Evolutionary conservation across 169 alveolate genomes (phyloP), one percentile per base, ranked within the genome.

Genomic region (Plasmodium gallinaceum): DNA sequence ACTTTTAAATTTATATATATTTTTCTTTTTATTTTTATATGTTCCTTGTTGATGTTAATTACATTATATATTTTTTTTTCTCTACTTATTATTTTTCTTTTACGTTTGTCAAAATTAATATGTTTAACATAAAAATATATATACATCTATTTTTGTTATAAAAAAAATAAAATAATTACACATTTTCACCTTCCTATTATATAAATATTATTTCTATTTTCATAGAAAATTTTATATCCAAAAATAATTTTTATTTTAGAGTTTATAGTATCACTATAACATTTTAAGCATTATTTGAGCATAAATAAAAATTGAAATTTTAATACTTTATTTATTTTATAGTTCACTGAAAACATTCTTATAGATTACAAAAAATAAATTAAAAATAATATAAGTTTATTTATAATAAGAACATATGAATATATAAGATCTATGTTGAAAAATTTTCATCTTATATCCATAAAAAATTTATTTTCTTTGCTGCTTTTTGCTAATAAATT

Each of bases 381-480:
- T 18, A 43, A 48, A 48, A 22, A 48, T 20, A 70, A 14, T 65
- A 5, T 68, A 46, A 68, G 37, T 43, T 68, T 22, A 12, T 43
- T 68, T 22, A 12, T 42, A 24, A 7, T 18, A 48, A 1, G 22
- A 14, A 14, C 39, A 45, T 48, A 46, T 22, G 39, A 45, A 65
- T 51, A 70, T 45, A 51, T 26, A 45, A 32, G 7, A 48, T 48
- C 4, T 51, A 37, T 0, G 7, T 22, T 20, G 57, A 20, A n/a
- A 14, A 4, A 45, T 70, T 48, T 46, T n/a, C 65, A 7, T 22
- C 12, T 57, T 58, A 70, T 37, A 26, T 10, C 18, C 18, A 70
- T 48, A 37, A 16, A 46, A 48, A 18, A 20, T 7, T 48, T 70
- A 20, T 45, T 70, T 70, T 70, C 39, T 54, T 70, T 24, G 4